Evolutionary conservation across 2,329 filamentous ascomycete species (phyloP).

Genomic region (Ustilaginoidea virens): DNA sequence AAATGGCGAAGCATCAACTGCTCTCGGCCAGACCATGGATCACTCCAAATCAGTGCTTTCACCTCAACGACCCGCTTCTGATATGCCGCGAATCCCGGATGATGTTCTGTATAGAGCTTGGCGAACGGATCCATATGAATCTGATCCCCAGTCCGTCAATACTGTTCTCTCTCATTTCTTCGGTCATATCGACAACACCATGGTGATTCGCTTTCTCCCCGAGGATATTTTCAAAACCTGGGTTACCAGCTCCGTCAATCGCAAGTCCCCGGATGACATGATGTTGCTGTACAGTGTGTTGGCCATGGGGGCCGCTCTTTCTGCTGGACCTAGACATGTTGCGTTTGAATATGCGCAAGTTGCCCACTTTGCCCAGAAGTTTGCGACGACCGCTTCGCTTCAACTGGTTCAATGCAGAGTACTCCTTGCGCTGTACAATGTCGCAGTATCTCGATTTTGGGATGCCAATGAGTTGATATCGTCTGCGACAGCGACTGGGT

Average conservation of each 20-base stretch:
- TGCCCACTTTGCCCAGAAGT: slow-evolving; percentile 37
- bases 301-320: slow-evolving; percentile 22
- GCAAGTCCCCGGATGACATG: slow-evolving; percentile 25
- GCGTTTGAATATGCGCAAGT: slow-evolving; percentile 30
- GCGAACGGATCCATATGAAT: slow-evolving; percentile 33
- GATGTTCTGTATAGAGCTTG: slow-evolving; percentile 32
- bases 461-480: slow-evolving; percentile 51
- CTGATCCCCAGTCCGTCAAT: slow-evolving; percentile 24
- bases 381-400: slow-evolving; percentile 20
- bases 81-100: slow-evolving; percentile 33
- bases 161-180: slow-evolving; percentile 26
- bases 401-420: slow-evolving; percentile 53
- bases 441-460: slow-evolving; percentile 40
- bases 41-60: slow-evolving; percentile 19
- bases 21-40: slow-evolving; percentile 19
- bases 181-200: slow-evolving; percentile 23
- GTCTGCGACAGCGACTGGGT: slow-evolving; percentile 42
- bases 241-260: slow-evolving; percentile 18
- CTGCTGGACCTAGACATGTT: slow-evolving; percentile 20
- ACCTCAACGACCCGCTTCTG: slow-evolving; percentile 20
- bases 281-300: slow-evolving; percentile 31
- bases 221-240: slow-evolving; percentile 23
- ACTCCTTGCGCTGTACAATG: slow-evolving; percentile 51
- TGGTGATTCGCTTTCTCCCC: slow-evolving; percentile 26
- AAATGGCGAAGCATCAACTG: slow-evolving; percentile 14